Conservation (phyloP, 768 basidiomycete species). For the Dentipellis sp. region DNA sequence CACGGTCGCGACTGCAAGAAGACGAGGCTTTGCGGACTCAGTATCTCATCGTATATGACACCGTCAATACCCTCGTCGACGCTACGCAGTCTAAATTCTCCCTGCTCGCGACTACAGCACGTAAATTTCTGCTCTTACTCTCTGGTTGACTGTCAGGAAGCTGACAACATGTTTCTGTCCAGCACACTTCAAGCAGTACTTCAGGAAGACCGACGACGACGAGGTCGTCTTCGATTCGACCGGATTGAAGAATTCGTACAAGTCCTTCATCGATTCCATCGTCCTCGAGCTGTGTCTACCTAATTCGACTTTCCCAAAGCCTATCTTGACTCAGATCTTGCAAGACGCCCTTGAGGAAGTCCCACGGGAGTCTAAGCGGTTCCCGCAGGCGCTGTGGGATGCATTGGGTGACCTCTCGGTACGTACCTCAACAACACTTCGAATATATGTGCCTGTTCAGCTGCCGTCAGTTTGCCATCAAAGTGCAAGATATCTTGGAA, state of each 20-base stretch:
- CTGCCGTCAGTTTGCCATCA: conserved; percentile 44
- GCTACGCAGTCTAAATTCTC: conserved; percentile 60
- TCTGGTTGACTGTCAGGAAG: neutral
- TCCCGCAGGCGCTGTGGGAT: conserved; percentile 75
- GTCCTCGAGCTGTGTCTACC: conserved; percentile 79
- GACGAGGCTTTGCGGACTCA: conserved; percentile 41
- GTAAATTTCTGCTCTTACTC: conserved; percentile 32
- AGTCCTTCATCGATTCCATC: conserved; percentile 77
- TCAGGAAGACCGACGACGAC: conserved; percentile 38
- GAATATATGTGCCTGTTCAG: neutral
- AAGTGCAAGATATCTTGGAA: conserved; percentile 59
- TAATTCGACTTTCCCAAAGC: conserved; percentile 53
- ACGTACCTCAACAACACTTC: conserved; percentile 14
- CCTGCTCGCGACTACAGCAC: conserved; percentile 56
- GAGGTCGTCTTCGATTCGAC: conserved; percentile 61
- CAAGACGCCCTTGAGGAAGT: conserved; percentile 66
- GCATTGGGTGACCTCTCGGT: conserved; percentile 78
- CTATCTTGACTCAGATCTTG: conserved; percentile 56
- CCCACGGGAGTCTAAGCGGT: conserved; percentile 63
- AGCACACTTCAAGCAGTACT: conserved; percentile 71
- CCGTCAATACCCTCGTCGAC: conserved; percentile 49
- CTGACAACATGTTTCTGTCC: neutral
- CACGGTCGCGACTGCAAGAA: conserved; percentile 44
- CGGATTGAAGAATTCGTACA: conserved; percentile 50
- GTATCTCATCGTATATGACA: conserved; percentile 58